Conservation (phyloP, 139 green algal species). For the Pycnococcus provasolii region DNA sequence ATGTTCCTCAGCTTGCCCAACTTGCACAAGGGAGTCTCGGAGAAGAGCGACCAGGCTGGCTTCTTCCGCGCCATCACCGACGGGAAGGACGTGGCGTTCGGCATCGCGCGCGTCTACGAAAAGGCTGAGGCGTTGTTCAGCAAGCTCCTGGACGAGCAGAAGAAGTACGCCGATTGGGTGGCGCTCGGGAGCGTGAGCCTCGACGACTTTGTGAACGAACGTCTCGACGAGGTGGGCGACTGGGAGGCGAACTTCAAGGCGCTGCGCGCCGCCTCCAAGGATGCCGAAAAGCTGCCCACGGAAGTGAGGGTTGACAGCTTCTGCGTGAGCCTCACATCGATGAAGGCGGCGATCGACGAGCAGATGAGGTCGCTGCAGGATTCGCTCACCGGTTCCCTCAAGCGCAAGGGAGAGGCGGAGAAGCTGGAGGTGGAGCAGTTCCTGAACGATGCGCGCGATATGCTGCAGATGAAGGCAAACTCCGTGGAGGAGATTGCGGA, state of each 20-base stretch:
- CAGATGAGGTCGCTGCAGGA: constrained; percentile 58
- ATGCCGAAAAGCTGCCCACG: constrained; percentile 49
- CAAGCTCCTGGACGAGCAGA: constrained; percentile 46
- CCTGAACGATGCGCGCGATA: constrained; percentile 38
- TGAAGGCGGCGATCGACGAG: constrained; percentile 53
- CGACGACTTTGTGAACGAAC: constrained; percentile 56
- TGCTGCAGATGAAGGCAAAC: constrained; percentile 39
- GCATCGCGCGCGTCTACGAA: constrained; percentile 52
- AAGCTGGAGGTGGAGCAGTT: constrained; percentile 56
- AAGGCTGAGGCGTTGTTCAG: constrained; percentile 48
- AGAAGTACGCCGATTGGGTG: constrained; percentile 59
- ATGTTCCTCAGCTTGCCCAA: constrained; percentile 20
- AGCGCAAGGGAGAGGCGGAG: constrained; percentile 48
- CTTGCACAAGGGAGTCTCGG: constrained; percentile 47
- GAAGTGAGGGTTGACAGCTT: constrained; percentile 50
- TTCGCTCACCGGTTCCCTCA: constrained; percentile 41
- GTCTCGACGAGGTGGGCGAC: constrained; percentile 46
- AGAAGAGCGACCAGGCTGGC: constrained; percentile 48
- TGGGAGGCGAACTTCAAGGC: constrained; percentile 63
- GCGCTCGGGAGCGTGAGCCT: constrained; percentile 49
- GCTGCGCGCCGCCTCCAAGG: constrained; percentile 48
- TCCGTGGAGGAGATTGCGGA: constrained; percentile 61
- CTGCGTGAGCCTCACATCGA: constrained; percentile 33
- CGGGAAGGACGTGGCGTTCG: constrained; percentile 27
- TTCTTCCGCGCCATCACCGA: constrained; percentile 64